Evolutionary conservation across 495 filamentous ascomycete genomes (phyloP).

Genomic region (Aspergillus indologenus): DNA sequence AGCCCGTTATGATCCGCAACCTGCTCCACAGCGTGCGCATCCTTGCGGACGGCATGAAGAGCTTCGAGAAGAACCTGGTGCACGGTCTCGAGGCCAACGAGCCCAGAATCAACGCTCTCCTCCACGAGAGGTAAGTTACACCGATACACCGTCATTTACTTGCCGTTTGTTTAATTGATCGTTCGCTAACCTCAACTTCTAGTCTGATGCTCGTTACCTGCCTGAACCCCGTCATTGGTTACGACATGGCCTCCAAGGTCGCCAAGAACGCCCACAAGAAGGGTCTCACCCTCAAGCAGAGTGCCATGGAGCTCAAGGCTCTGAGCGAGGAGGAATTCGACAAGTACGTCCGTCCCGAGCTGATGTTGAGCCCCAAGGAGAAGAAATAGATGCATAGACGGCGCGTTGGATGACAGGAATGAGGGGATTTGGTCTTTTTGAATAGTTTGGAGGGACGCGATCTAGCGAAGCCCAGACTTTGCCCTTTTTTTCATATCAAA

Average conservation of each 20-base stretch:
- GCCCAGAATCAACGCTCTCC: slow-evolving; percentile 76
- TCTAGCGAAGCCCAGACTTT: slow-evolving; percentile 20
- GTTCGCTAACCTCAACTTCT: slow-evolving; percentile 20
- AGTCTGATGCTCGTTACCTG: slow-evolving; percentile 98
- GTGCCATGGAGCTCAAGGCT: slow-evolving; percentile 89
- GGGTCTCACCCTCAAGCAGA: slow-evolving; percentile 86
- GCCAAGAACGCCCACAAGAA: slow-evolving; percentile 99
- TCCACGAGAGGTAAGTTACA: slow-evolving; percentile 75
- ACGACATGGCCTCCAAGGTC: slow-evolving; percentile 96
- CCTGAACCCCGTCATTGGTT: slow-evolving; percentile 97
- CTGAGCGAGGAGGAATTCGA: slow-evolving; percentile 91
- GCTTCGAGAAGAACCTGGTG: slow-evolving; percentile 91
- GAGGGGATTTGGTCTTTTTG: slow-evolving; percentile 5
- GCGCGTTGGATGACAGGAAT: neutral
- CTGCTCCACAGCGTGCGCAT: slow-evolving; percentile 86
- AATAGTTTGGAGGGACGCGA: slow-evolving; percentile 14
- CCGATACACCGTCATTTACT: neutral
- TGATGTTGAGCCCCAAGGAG: slow-evolving; percentile 87
- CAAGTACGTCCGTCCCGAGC: slow-evolving; percentile 84
- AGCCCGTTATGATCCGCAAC: slow-evolving; percentile 93
- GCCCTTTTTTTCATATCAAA: slow-evolving; percentile 9
- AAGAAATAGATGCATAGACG: slow-evolving; percentile 36
- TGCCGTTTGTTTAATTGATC: neutral
- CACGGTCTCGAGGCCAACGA: slow-evolving; percentile 89
- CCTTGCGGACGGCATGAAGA: slow-evolving; percentile 86